Evolutionary conservation across 371 early-diverging fungal species (phyloP).

Genomic region (Mucor sp.): DNA sequence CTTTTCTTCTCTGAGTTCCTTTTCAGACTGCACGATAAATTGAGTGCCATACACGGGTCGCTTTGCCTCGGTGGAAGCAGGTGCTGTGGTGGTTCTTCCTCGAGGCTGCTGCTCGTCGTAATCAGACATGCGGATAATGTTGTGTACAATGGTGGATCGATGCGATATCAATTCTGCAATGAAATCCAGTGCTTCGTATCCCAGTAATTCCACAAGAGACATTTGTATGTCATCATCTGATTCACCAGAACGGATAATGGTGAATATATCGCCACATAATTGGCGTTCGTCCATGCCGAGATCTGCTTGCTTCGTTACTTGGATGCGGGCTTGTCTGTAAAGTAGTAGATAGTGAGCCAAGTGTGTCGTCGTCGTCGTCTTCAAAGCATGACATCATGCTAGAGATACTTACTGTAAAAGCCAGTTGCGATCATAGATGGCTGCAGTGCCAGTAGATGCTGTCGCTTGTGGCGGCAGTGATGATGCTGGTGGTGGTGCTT

Average conservation of each 20-base stretch:
- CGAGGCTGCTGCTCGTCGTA: slow-evolving; percentile 24
- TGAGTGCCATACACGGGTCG: slow-evolving; percentile 62
- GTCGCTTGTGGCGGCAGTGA: background rate
- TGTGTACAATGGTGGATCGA: slow-evolving; percentile 51
- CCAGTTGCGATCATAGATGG: slow-evolving; percentile 53
- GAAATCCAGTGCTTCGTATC: slow-evolving; percentile 74
- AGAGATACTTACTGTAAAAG: slow-evolving; percentile 36
- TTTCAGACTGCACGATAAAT: slow-evolving; percentile 73
- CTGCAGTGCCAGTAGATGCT: background rate
- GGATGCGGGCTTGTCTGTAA: slow-evolving; percentile 36
- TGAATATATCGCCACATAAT: slow-evolving; percentile 59
- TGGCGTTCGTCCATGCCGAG: slow-evolving; percentile 32
- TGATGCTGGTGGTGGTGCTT: background rate
- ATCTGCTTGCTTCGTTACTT: slow-evolving; percentile 13
- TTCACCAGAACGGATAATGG: slow-evolving; percentile 54
- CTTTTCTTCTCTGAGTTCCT: slow-evolving; percentile 67
- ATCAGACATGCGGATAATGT: slow-evolving; percentile 49
- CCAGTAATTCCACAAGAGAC: slow-evolving; percentile 74
- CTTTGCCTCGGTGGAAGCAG: slow-evolving; percentile 18
- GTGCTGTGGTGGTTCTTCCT: slow-evolving; percentile 9
- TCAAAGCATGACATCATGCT: background rate
- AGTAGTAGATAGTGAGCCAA: background rate
- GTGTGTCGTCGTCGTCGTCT: background rate
- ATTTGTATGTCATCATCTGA: slow-evolving; percentile 66
- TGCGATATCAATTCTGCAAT: slow-evolving; percentile 56